Evolutionary conservation across 208 protist species (phyloP).

Genomic region (Leishmania tarentolae): DNA sequence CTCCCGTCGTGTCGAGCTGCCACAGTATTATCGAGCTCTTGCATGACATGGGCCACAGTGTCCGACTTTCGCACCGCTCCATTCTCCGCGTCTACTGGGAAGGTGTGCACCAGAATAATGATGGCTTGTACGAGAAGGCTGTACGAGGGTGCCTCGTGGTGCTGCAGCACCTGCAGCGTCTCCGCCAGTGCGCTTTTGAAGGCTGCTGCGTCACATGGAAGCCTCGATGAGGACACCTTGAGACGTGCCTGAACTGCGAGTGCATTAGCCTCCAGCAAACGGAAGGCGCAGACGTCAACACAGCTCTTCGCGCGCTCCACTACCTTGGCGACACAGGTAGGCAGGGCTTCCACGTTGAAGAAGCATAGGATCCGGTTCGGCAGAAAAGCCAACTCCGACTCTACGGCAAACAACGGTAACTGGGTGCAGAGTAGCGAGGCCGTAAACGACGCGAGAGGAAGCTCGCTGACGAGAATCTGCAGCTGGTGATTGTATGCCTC

Average conservation of each 20-base stretch:
- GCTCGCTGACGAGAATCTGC: slow-evolving; percentile 27
- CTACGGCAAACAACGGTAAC: background rate
- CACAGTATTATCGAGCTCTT: slow-evolving; percentile 9
- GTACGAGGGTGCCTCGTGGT: slow-evolving; percentile 29
- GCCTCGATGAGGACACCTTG: background rate
- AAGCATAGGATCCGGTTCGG: slow-evolving; percentile 26
- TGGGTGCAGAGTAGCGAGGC: slow-evolving; percentile 27
- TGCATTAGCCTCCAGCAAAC: slow-evolving; percentile 32
- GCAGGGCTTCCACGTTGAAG: slow-evolving; percentile 8
- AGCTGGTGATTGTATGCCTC: slow-evolving; percentile 16
- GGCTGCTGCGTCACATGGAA: slow-evolving; percentile 2
- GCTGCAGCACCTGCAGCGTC: slow-evolving; percentile 23
- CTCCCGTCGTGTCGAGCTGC: background rate
- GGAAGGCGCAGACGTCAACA: slow-evolving; percentile 23
- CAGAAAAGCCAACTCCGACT: slow-evolving; percentile 8
- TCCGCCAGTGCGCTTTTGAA: slow-evolving; percentile 10
- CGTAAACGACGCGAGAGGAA: slow-evolving; percentile 19
- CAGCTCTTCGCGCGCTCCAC: slow-evolving; percentile 24
- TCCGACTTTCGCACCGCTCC: background rate
- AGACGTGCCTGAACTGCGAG: slow-evolving; percentile 15
- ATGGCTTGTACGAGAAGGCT: slow-evolving; percentile 16
- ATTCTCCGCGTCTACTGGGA: background rate
- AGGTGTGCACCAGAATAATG: slow-evolving; percentile 21
- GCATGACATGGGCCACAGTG: slow-evolving; percentile 2
- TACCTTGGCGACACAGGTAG: slow-evolving; percentile 3